Base-by-base conservation (phyloP, 139 green algal genomes). In the Picochlorum sp. region DNA sequence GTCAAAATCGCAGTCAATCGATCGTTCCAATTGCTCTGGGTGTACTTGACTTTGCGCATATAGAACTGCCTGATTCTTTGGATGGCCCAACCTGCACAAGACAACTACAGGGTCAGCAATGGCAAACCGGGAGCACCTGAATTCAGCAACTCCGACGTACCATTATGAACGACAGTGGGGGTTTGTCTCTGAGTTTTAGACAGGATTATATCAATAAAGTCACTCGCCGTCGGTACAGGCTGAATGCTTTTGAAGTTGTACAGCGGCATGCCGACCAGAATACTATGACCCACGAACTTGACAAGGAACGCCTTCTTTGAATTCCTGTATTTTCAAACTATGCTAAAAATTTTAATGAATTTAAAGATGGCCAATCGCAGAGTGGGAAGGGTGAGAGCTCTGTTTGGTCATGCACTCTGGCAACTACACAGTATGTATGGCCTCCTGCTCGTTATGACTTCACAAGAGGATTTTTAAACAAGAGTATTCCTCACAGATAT, bases 171-270 rank as follows among this genome's bases (percentile, higher is more conserved):
- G 6, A 98, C 94, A 6, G 94, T 99, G n/a, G 94, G 94, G 10
- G 94, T 99, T 55, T 92, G 81, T 2, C 94, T 79, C 84, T 99
- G 94, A 26, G 94, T 99, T 63, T 89, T 92, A 4, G 76, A 91
- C 20, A 99, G 76, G 4, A 99, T 87, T 58, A 98, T 96, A 70
- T 99, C 94, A 28, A 98, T 88, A 58, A 99, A 97, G 74, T 97
- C 91, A 71, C 92, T 95, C 34, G 85, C 83, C 0, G 85, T 80
- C 0, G 94, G 94, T 51, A 98, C 94, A 23, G 87, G 73, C 20
- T 80, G 80, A 20, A 98, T 98, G 41, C 73, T 67, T 70, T 98
- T 97, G 81, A 98, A 98, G 75, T 96, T 98, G 76, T 97, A 96
- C 47, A 54, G n/a, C n/a, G 47, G 47, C 47, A 54, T 54, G 16